phyloP scores from a whole-genome alignment of 2,329 filamentous ascomycete genomes.

The Arachnomyces sp. region DNA sequence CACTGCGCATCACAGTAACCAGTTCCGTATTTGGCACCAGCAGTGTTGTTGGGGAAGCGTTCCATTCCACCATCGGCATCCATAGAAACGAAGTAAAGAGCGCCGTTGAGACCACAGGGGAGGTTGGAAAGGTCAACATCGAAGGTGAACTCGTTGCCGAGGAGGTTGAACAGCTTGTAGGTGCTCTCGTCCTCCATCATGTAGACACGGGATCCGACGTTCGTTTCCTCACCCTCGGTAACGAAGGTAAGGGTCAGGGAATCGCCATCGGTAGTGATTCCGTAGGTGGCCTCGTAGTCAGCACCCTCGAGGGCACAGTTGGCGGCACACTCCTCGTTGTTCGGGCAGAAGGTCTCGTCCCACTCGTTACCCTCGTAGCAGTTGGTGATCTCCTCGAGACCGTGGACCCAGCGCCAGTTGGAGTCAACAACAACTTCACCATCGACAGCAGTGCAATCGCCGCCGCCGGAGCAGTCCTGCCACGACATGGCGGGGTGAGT shows the following conservation, averaged over 20 bases:
- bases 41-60: constrained; percentile 46
- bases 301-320: constrained; percentile 54
- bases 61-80: constrained; percentile 52
- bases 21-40: constrained; percentile 54
- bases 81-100: constrained; percentile 60
- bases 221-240: constrained; percentile 29
- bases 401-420: constrained; percentile 55
- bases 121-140: constrained; percentile 63
- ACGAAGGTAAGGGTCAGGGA: constrained; percentile 44
- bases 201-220: constrained; percentile 52
- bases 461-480: constrained; percentile 45
- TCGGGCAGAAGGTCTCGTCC: constrained; percentile 43
- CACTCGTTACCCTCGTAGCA: constrained; percentile 51
- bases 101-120: constrained; percentile 64
- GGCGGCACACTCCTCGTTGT: constrained; percentile 43
- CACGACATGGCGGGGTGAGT: constrained; percentile 48
- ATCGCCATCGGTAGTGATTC: constrained; percentile 44
- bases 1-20: constrained; percentile 60
- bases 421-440: constrained; percentile 50
- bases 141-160: constrained; percentile 64
- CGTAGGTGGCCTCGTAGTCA: constrained; percentile 46
- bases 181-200: constrained; percentile 54
- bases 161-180: constrained; percentile 59
- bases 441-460: constrained; percentile 45
- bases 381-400: constrained; percentile 43